Percentiles rank a stretch among this genome's conserved stretches.
Evolutionary conservation across 1,284 basidiomycete species (phyloP).

Genomic region (Cerrena zonata): DNA sequence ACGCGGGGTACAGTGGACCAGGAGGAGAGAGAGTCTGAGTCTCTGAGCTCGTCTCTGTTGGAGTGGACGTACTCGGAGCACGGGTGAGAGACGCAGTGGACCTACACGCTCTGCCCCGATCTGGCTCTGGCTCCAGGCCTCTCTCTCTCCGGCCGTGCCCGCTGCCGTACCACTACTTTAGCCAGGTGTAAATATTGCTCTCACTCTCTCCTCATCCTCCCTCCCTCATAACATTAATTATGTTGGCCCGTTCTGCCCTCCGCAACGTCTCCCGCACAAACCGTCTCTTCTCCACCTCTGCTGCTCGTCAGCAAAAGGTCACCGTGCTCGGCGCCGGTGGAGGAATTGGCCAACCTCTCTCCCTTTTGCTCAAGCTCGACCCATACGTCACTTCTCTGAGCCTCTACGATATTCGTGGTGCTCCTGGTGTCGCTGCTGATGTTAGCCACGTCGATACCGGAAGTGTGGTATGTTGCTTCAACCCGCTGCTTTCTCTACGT

Average conservation of each 20-base stretch:
- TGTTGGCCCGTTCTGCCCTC: conserved; percentile 54
- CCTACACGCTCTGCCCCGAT: too few species aligned
- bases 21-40: too few species aligned
- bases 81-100: too few species aligned
- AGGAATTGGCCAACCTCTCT: conserved; percentile 90
- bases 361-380: conserved; percentile 83
- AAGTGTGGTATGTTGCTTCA: conserved; percentile 57
- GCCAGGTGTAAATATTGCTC: background rate
- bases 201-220: background rate
- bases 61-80: too few species aligned
- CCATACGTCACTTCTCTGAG: conserved; percentile 72
- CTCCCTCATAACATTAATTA: conserved; percentile 28
- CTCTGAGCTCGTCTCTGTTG: too few species aligned
- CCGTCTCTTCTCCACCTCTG: conserved; percentile 77
- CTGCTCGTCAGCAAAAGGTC: conserved; percentile 71
- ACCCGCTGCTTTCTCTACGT: background rate
- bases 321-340: conserved; percentile 88
- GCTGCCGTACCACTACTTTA: too few species aligned
- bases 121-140: too few species aligned
- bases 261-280: conserved; percentile 40
- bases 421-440: conserved; percentile 89
- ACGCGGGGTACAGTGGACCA: too few species aligned
- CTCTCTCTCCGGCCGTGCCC: too few species aligned
- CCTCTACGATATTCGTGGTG: conserved; percentile 88
- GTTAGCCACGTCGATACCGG: conserved; percentile 90